phyloP scores from a whole-genome alignment of 305 asterid genomes.

The Fraxinus platypoda region DNA sequence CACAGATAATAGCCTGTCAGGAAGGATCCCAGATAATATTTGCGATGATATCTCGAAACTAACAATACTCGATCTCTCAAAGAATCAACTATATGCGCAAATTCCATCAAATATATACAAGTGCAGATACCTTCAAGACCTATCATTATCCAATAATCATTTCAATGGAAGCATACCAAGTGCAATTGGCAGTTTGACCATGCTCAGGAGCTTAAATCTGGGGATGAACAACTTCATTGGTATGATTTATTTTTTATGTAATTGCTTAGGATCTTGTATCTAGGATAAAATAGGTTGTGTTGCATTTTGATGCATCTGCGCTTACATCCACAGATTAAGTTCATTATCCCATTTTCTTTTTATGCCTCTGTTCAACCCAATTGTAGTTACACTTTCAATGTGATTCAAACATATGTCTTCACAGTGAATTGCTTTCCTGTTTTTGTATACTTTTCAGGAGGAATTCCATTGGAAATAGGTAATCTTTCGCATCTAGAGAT shows the following conservation, averaged over 20 bases:
- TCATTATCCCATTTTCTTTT: too few relatives aligned
- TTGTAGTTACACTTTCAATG: too few relatives aligned
- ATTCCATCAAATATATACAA: background rate
- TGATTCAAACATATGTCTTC: background rate
- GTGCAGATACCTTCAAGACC: slow-evolving; percentile 3
- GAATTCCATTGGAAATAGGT: background rate
- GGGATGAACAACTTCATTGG: slow-evolving; percentile 22
- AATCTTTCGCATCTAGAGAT: background rate
- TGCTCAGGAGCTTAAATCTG: slow-evolving; percentile 22
- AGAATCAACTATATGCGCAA: background rate
- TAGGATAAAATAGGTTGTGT: too few relatives aligned
- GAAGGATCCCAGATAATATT: background rate
- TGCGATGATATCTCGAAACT: background rate
- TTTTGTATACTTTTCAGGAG: background rate
- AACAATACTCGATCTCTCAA: background rate
- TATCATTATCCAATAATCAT: slow-evolving; percentile 11
- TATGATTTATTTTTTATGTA: background rate
- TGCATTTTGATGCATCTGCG: too few relatives aligned
- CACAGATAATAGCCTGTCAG: background rate
- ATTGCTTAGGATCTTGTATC: too few relatives aligned
- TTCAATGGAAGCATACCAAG: slow-evolving; percentile 18
- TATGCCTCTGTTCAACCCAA: too few relatives aligned
- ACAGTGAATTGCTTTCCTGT: background rate
- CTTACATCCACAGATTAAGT: too few relatives aligned
- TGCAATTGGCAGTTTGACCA: slow-evolving; percentile 13